Conservation (phyloP, 306 rosid species). For the Acacia crassicarpa region DNA sequence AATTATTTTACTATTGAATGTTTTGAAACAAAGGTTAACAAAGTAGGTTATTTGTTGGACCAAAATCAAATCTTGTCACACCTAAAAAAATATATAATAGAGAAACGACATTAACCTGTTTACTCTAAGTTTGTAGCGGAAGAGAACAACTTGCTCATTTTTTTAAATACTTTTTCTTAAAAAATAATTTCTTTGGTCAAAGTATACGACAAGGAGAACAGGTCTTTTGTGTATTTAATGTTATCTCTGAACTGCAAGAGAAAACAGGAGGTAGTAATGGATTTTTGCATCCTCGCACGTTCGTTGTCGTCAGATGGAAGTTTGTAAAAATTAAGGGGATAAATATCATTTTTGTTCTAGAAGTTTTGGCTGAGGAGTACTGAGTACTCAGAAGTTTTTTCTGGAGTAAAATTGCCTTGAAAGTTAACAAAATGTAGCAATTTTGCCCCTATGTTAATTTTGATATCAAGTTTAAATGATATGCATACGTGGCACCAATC, state of each 20-base stretch:
- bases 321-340: background rate
- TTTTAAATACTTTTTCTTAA: background rate
- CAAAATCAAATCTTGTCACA: too few species aligned
- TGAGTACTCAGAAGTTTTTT: too few species aligned
- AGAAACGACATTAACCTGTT: background rate
- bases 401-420: too few species aligned
- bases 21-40: background rate
- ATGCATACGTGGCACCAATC: too few species aligned
- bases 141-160: background rate
- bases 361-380: too few species aligned
- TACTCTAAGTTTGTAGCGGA: background rate
- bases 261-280: background rate
- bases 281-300: background rate
- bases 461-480: too few species aligned
- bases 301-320: background rate
- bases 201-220: background rate
- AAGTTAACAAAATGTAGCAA: too few species aligned
- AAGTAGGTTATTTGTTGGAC: background rate
- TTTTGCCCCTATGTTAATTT: too few species aligned
- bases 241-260: background rate
- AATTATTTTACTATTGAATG: background rate
- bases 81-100: too few species aligned
- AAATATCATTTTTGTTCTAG: too few species aligned
- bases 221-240: background rate
- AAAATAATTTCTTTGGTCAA: background rate